Evolutionary conservation across 306 rosid genomes (phyloP), one percentile per base, ranked within the genome.

Genomic region (Dalbergia cochinchinensis): DNA sequence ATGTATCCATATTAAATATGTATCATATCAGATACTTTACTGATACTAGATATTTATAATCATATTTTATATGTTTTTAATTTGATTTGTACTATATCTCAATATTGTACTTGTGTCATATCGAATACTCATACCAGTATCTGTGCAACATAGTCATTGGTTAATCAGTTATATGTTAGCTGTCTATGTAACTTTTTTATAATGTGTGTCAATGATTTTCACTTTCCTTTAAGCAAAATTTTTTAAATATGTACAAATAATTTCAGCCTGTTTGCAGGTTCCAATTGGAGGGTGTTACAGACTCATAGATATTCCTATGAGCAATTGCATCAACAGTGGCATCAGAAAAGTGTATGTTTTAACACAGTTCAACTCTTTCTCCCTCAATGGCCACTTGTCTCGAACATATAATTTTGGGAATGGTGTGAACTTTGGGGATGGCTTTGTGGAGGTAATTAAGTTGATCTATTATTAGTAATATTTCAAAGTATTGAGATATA

Each of bases 301-400:
- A 68, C 88, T 94, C 19, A 89, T 92, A 33, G 98, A 94, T 85
- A 83, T 92, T 79, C 96, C 96, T 0, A 88, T 90, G 98, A 94
- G 98, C 79, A 94, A 94, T 67, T 94, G 98, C 91, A 92, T 94
- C 81, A 94, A 92, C 68, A 90, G 98, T 84, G 97, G 97, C 71
- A 92, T 94, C 6, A 81, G 77, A 9, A 94, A 92, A 87, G 89
- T 92, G 57, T 94, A 87, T 77, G 85, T 92, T 62, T 69, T 94
- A 51, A 94, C 98, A 11, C 97, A 94, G 74, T 92, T 80, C 76
- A 94, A 94, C 78, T 94, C 98, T 5, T 94, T 85, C 85, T 94
- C 98, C 65, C 98, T 94, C 73, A 94, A 92, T 80, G 91, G 90
- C 33, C 98, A 94, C 84, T 78, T 94, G 71, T 92, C 98, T 71